Evolutionary conservation across 345 rosid genomes (phyloP), one percentile per base, ranked within the genome.

Genomic region (Populus alba): DNA sequence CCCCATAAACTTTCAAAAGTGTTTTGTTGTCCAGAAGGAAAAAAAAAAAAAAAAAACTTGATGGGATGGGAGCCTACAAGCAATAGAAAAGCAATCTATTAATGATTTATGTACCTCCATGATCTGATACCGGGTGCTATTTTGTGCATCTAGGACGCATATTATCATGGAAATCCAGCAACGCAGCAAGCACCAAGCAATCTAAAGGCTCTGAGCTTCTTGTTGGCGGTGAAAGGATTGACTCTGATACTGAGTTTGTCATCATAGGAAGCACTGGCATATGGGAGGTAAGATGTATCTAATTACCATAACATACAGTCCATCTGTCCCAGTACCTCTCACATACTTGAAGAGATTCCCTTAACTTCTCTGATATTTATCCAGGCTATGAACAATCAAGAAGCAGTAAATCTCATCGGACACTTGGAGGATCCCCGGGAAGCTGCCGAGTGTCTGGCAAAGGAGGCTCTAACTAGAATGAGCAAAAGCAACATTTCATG

Each of bases 371-470:
- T 35, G 7, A 23, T 65, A 3, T 65, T 69, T 75, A 41, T 63
- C 18, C 79, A 92, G 94, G 93, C 90, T 63, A 91, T 92, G 92
- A 92, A 84, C 74, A 88, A 81, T 74, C 95, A 92, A 85, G 97
- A 92, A 81, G 93, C 95, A 25, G 87, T 88, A 75, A 86, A 81
- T 78, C 86, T 93, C 51, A 82, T 89, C 27, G 78, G 92, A 80
- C 92, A 91, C 77, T 59, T 92, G 0, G 86, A 88, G 72, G 89
- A 89, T 84, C 90, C 97, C 45, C 87, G 87, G 80, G 87, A 85
- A 85, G 97, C 95, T 38, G 90, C 95, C 0, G 86, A 90, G 72
- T 88, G 91, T 80, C 80, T 92, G 63, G 87, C 95, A 51, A 90
- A 87, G 72, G 95, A 93, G 81, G 94, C 92, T 33, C 66, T 76